Evolutionary conservation across 225 moss, liverwort and hornwort genomes (phyloP), one percentile per base, ranked within the genome.

Genomic region (Bryum argenteum): DNA sequence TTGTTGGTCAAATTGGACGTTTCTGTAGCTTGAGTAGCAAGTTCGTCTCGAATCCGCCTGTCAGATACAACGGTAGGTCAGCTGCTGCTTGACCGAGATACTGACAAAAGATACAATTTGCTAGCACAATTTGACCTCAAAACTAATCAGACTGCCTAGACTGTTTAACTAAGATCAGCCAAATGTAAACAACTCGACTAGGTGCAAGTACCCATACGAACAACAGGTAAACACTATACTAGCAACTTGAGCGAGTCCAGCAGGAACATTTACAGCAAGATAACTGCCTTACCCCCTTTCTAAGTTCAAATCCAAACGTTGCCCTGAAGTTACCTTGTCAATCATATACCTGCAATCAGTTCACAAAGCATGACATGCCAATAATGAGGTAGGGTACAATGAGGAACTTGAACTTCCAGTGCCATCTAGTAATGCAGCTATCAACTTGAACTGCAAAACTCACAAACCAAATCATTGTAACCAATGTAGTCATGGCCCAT

Each of bases 221-320:
- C 39, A 67, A 26, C 48, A 74, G 22, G 14, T 58, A 61, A n/a
- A 33, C 42, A 67, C 8, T 13, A 51, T 28, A 67, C 16, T 45
- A 54, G 22, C 47, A 54, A 78, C 52, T 22, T 73, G 37, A 63
- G 61, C 54, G 43, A 45, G 37, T 84, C 19, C 43, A 78, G 58
- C 65, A 61, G 75, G 54, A 78, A 75, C 60, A 65, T 61, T 48
- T 56, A 58, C 70, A 76, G 67, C 45, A 74, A 59, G 75, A 75
- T 72, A 55, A 83, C 70, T 80, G 89, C 79, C 87, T 96, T 96
- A 96, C 96, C 96, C 96, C 85, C 96, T 91, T 87, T 96, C 96
- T 79, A 96, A 78, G 66, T 96, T 96, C 67, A 96, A 77, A 80
- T 96, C 96, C 70, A 96, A 64, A 67, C 96, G 89, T 72, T 96